phyloP scores from a whole-genome alignment of 768 basidiomycete species.

The Calocybe gangraenosa region DNA sequence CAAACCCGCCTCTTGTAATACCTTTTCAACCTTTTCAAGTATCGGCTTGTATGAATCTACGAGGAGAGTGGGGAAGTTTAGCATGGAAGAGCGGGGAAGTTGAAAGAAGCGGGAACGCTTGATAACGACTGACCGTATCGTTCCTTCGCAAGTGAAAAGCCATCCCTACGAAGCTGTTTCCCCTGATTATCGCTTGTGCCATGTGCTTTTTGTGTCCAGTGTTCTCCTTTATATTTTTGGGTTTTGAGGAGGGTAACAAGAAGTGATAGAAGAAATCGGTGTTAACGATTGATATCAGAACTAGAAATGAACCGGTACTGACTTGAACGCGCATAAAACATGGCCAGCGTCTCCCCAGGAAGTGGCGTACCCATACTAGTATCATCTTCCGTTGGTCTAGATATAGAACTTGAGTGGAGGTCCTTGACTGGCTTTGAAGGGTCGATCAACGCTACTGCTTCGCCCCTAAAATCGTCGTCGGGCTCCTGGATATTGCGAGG shows the following conservation, averaged over 20 bases:
- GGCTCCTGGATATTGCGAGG: conserved; percentile 23
- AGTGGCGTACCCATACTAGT: conserved; percentile 65
- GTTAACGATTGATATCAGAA: not conserved
- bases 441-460: conserved; percentile 50
- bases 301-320: conserved; percentile 21
- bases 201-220: conserved; percentile 76
- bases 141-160: conserved; percentile 71
- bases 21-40: conserved; percentile 77
- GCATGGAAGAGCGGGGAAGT: not conserved
- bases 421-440: conserved; percentile 54
- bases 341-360: conserved; percentile 79
- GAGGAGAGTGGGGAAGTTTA: conserved; percentile 1
- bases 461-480: conserved; percentile 22
- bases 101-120: not conserved
- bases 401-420: conserved; percentile 21
- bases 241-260: too few relatives aligned
- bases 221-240: conserved; percentile 52
- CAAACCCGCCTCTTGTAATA: conserved; percentile 77
- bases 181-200: conserved; percentile 59
- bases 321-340: conserved; percentile 82
- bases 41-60: conserved; percentile 79
- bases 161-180: conserved; percentile 74
- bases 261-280: not conserved
- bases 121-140: conserved; percentile 56
- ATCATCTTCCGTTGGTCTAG: conserved; percentile 28